Conservation (phyloP, 108 stramenopile species). For the Cylindrotheca closterium region DNA sequence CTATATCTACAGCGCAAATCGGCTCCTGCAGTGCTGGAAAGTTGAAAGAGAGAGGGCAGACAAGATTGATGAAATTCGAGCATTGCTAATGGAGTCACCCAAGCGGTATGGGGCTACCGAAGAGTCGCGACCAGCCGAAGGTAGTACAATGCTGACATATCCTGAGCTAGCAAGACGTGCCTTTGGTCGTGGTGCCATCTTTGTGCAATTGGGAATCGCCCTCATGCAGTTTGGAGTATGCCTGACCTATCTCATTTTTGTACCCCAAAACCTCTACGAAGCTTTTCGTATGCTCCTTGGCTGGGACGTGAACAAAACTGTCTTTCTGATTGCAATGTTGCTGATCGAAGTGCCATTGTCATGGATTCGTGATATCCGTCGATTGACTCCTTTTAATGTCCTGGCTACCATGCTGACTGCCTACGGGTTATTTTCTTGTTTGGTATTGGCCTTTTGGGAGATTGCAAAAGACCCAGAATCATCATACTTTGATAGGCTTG, state of each 20-base stretch:
- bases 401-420: conserved; percentile 50
- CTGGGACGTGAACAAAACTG: conserved; percentile 7
- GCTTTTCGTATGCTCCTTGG: conserved; percentile 19
- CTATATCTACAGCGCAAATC: conserved; percentile 41
- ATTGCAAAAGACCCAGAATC: conserved; percentile 1
- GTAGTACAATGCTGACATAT: conserved; percentile 38
- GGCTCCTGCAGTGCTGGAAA: conserved; percentile 47
- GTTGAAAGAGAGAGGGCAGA: conserved; percentile 15
- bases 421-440: conserved; percentile 34
- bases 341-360: conserved; percentile 39
- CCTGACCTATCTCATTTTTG: conserved; percentile 60
- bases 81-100: not conserved
- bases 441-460: conserved; percentile 27
- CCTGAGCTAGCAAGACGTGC: conserved; percentile 42
- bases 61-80: conserved; percentile 12
- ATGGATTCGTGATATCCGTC: conserved; percentile 52
- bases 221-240: conserved; percentile 59
- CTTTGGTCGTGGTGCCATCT: conserved; percentile 29
- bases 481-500: conserved; percentile 6
- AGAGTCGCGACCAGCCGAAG: conserved; percentile 2
- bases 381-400: conserved; percentile 45
- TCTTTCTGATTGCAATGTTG: conserved; percentile 36
- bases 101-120: not conserved
- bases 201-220: conserved; percentile 44
- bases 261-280: conserved; percentile 46